Conservation (phyloP, 176 grass and related monocot genomes). For the Chrysopogon serrulatus region DNA sequence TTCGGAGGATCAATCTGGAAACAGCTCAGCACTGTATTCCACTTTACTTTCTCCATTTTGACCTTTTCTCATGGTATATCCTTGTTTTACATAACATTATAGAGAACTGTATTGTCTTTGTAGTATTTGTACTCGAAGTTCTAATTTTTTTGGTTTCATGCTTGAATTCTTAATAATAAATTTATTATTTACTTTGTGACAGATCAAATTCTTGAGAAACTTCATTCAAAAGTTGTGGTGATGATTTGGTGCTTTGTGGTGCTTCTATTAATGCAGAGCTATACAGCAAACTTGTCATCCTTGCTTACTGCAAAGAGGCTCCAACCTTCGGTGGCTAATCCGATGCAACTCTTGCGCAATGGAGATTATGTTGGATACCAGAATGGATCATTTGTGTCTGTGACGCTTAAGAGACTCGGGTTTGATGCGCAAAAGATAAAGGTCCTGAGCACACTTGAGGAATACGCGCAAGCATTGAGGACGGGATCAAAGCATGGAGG, state of each 20-base stretch:
- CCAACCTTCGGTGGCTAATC: slow-evolving; percentile 35
- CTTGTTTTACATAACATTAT: not conserved
- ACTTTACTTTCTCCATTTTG: slow-evolving; percentile 55
- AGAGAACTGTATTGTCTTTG: not conserved
- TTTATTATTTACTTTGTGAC: not conserved
- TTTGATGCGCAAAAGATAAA: slow-evolving; percentile 15
- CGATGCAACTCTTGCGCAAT: slow-evolving; percentile 19
- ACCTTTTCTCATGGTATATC: slow-evolving; percentile 53
- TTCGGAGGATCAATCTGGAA: not conserved
- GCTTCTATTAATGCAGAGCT: slow-evolving; percentile 50
- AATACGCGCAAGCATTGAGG: slow-evolving; percentile 40
- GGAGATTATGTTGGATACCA: slow-evolving; percentile 42
- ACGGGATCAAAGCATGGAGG: slow-evolving; percentile 37
- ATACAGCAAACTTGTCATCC: slow-evolving; percentile 63
- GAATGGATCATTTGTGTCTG: slow-evolving; percentile 16
- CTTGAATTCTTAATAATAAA: not conserved
- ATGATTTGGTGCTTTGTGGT: slow-evolving; percentile 62
- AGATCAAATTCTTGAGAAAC: slow-evolving; percentile 15
- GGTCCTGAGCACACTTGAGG: not conserved
- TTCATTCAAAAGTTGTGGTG: slow-evolving; percentile 43
- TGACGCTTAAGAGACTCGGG: not conserved
- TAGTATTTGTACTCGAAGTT: not conserved
- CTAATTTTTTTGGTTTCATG: not conserved
- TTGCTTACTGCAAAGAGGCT: slow-evolving; percentile 52
- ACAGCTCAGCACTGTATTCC: slow-evolving; percentile 45